A percentile compares a stretch with the other conserved stretches of the same genome.
phyloP scores from a whole-genome alignment of 2,329 filamentous ascomycete genomes.

The Hypoxylon sp. region DNA sequence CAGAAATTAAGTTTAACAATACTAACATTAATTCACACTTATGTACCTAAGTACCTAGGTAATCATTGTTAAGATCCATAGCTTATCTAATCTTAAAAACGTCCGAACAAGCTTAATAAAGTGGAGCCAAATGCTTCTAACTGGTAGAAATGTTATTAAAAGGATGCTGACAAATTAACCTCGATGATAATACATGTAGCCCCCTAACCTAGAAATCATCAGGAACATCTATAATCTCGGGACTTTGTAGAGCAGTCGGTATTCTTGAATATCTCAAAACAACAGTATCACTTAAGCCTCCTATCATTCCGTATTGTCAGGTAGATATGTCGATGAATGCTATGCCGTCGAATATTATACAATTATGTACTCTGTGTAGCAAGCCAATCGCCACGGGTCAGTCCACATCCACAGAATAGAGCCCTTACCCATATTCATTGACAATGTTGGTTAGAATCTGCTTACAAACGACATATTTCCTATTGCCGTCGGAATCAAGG shows the following conservation, averaged over 20 bases:
- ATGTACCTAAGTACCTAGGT: no score
- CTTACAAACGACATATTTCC: constrained; percentile 48
- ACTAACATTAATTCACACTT: no score
- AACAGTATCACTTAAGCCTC: background rate
- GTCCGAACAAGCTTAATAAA: background rate
- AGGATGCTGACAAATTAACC: constrained; percentile 27
- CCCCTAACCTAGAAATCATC: no score
- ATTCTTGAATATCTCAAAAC: background rate
- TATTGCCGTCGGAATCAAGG: constrained; percentile 46
- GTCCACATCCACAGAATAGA: constrained; percentile 1
- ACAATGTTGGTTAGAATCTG: constrained; percentile 39
- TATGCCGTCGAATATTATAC: constrained; percentile 29
- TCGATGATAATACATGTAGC: no score
- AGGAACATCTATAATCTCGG: no score
- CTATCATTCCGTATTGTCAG: background rate
- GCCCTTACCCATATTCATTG: background rate
- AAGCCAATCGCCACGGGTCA: constrained; percentile 49
- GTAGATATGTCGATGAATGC: constrained; percentile 20
- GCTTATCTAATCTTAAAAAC: no score
- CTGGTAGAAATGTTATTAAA: no score
- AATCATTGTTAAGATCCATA: no score
- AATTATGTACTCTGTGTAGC: constrained; percentile 47
- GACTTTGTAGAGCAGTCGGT: no score
- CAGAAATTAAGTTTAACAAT: no score
- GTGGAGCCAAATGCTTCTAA: background rate